phyloP scores from a whole-genome alignment of 257 asterid species.

The Apocynum venetum region DNA sequence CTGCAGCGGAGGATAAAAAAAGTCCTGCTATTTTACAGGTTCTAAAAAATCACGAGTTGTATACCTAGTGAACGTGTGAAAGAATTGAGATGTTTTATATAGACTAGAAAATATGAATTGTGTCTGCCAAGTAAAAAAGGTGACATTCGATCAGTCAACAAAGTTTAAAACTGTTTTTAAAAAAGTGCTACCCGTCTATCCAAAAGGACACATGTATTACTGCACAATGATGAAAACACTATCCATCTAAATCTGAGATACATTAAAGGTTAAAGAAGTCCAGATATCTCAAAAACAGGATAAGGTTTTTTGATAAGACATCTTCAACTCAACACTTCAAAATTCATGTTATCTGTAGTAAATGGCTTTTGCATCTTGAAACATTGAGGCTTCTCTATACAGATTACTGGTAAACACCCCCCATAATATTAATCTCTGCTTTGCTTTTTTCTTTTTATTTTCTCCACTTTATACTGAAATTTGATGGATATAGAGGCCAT shows the following conservation, averaged over 20 bases:
- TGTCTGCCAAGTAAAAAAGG: background rate
- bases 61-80: background rate
- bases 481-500: background rate
- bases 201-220: background rate
- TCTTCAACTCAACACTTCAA: background rate
- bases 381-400: background rate
- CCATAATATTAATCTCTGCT: background rate
- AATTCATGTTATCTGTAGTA: background rate
- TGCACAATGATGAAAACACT: background rate
- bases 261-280: background rate
- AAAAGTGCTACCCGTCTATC: background rate
- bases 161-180: background rate
- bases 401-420: background rate
- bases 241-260: background rate
- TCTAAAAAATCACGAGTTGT: slow-evolving; percentile 18
- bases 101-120: background rate
- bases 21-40: slow-evolving; percentile 99
- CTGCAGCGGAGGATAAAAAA: slow-evolving; percentile 84
- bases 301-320: background rate
- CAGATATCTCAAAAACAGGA: background rate
- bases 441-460: background rate
- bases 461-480: background rate
- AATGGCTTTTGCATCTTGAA: background rate
- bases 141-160: background rate
- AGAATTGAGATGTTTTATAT: slow-evolving; percentile 4